Evolutionary conservation across 129 eudicot genomes (phyloP), one percentile per base, ranked within the genome.

Genomic region (Arctium lappa): DNA sequence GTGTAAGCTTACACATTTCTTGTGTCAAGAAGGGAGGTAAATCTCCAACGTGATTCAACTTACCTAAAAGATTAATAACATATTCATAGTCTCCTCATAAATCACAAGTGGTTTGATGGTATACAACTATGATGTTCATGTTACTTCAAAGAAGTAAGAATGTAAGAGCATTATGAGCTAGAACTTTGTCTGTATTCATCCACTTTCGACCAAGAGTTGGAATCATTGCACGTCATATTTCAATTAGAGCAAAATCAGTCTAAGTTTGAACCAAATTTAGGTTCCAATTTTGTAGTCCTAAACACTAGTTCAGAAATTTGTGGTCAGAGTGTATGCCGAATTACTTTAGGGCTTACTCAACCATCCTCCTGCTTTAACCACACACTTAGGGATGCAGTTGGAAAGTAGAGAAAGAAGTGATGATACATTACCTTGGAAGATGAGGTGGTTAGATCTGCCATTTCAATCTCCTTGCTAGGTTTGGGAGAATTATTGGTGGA

Each of bases 371-470:
- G n/a, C n/a, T 4, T 50, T 53, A 53, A 53, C 65, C 27, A 22
- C 18, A 12, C 65, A 53, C 27, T 15, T 53, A 53, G 22, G 65
- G 22, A 63, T 18, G 22, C 69, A 18, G 3, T 16, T 22, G 12
- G 11, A 22, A 63, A 63, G 70, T 6, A 63, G 70, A 9, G 40
- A 37, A 63, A 63, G 70, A 18, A 63, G 70, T n/a, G 40, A 37
- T 27, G 62, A 78, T 33, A 65, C 29, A 78, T 27, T 75, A 82
- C 85, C 81, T 82, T 82, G 9, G 80, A 68, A 68, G 81, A 32
- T 2, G 71, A 76, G 34, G 74, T 69, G 60, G 33, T 76, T 53
- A 75, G 85, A 82, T 82, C 85, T 65, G 80, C 70, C 18, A 69
- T 79, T 69, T 79, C 3, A 73, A n/a, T 18, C 68, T 73, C 77